These are phyloP conservation scores for Seiridium unicorne DNA, from an alignment of 2,329 filamentous ascomycete species.

Conservation along the genomic window DNA sequence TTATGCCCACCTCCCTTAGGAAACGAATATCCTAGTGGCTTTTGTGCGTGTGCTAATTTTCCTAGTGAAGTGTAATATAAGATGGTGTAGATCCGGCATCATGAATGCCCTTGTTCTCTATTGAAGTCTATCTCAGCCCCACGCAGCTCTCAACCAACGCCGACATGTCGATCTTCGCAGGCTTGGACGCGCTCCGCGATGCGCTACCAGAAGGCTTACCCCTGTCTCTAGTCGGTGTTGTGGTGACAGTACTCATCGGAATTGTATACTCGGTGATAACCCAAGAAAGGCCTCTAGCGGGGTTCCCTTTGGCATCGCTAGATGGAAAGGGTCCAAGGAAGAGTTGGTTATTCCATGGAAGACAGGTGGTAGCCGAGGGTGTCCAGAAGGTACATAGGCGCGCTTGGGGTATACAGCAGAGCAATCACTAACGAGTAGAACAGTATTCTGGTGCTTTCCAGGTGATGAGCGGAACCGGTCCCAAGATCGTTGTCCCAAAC, in stretches of 20 bases:
- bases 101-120: neutral
- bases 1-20: neutral
- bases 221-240: conserved; percentile 23
- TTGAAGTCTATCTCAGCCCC: neutral
- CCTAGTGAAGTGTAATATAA: neutral
- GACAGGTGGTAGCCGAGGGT: conserved; percentile 22
- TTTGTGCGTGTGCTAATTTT: neutral
- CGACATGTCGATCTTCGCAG: conserved; percentile 5
- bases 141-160: neutral
- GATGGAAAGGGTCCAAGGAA: conserved; percentile 24
- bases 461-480: conserved; percentile 28
- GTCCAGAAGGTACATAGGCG: conserved; percentile 18
- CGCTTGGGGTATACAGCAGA: neutral
- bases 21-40: neutral
- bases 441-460: conserved; percentile 30
- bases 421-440: conserved; percentile 11
- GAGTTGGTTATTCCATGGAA: conserved; percentile 24
- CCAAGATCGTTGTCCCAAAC: conserved; percentile 30
- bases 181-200: conserved; percentile 9
- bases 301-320: conserved; percentile 24
- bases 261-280: conserved; percentile 24
- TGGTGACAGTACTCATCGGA: conserved; percentile 23
- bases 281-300: conserved; percentile 21
- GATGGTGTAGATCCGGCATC: neutral
- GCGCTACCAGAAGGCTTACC: conserved; percentile 26